Conservation (phyloP, 495 filamentous ascomycete genomes). For the Sporormia fimetaria region DNA sequence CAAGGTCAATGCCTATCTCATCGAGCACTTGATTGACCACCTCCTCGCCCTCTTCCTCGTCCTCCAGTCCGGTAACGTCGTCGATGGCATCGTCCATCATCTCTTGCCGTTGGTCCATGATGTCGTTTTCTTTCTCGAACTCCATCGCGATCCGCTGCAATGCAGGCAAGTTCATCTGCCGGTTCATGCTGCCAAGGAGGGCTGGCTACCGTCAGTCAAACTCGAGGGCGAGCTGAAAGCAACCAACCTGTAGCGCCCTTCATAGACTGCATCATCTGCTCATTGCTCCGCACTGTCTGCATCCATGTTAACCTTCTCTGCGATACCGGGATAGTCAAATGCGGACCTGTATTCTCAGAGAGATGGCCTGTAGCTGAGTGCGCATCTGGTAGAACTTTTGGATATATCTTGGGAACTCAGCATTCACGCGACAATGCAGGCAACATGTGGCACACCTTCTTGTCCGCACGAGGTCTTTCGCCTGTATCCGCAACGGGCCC, state of each 20-base stretch:
- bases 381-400: slow-evolving; percentile 98
- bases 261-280: slow-evolving; percentile 99
- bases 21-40: slow-evolving; percentile 92
- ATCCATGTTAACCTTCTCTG: neutral
- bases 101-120: slow-evolving; percentile 97
- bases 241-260: slow-evolving; percentile 68
- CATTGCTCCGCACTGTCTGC: slow-evolving; percentile 90
- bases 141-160: slow-evolving; percentile 97
- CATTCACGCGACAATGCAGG: neutral
- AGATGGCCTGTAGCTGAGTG: slow-evolving; percentile 91
- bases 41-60: slow-evolving; percentile 85
- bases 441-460: slow-evolving; percentile 35
- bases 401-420: slow-evolving; percentile 58
- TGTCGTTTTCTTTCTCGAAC: slow-evolving; percentile 96
- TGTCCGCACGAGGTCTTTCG: slow-evolving; percentile 90
- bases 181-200: slow-evolving; percentile 90
- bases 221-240: neutral
- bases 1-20: slow-evolving; percentile 90
- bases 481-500: slow-evolving; percentile 92
- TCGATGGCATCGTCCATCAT: slow-evolving; percentile 99
- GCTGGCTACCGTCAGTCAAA: slow-evolving; percentile 24
- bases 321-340: neutral
- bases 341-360: slow-evolving; percentile 79
- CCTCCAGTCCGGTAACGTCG: slow-evolving; percentile 86
- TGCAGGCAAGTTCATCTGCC: slow-evolving; percentile 90